These are phyloP conservation scores for Orbilia blumenaviensis DNA, from an alignment of 2,329 filamentous ascomycete genomes.

Conservation along the genomic window DNA sequence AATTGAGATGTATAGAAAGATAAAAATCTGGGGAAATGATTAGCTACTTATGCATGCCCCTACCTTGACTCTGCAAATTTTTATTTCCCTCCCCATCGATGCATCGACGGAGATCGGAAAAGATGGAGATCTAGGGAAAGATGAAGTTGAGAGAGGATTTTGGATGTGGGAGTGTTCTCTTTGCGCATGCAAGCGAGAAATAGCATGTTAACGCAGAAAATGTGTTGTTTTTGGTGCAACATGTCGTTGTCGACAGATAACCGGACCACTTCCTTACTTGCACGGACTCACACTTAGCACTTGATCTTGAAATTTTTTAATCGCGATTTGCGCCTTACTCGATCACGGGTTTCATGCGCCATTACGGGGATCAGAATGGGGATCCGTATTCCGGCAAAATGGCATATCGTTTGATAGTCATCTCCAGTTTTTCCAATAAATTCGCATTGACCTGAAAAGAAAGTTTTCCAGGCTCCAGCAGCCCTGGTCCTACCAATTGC, in stretches of 20 bases:
- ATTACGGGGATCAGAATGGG: slow-evolving; percentile 7
- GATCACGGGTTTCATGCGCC: background rate
- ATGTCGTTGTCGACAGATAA: slow-evolving; percentile 26
- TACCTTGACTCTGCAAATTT: too few relatives aligned
- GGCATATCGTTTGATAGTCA: slow-evolving; percentile 8
- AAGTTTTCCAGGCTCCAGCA: background rate
- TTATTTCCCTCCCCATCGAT: background rate
- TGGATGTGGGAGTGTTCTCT: background rate
- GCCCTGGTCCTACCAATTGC: too few relatives aligned
- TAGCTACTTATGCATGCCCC: background rate
- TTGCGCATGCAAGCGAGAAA: background rate
- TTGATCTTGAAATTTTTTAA: background rate
- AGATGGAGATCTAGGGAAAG: background rate
- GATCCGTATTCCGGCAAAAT: slow-evolving; percentile 39
- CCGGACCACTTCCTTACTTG: background rate
- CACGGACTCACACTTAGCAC: background rate
- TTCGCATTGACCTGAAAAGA: background rate
- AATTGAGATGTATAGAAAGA: background rate
- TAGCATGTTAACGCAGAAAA: background rate
- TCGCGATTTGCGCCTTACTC: slow-evolving; percentile 8
- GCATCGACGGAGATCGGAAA: background rate
- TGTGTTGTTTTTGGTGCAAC: slow-evolving; percentile 52
- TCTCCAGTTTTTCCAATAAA: background rate
- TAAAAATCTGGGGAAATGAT: background rate
- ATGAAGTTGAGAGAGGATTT: background rate